phyloP scores from a whole-genome alignment of 768 basidiomycete species.

The Guyanaporus albipodus region DNA sequence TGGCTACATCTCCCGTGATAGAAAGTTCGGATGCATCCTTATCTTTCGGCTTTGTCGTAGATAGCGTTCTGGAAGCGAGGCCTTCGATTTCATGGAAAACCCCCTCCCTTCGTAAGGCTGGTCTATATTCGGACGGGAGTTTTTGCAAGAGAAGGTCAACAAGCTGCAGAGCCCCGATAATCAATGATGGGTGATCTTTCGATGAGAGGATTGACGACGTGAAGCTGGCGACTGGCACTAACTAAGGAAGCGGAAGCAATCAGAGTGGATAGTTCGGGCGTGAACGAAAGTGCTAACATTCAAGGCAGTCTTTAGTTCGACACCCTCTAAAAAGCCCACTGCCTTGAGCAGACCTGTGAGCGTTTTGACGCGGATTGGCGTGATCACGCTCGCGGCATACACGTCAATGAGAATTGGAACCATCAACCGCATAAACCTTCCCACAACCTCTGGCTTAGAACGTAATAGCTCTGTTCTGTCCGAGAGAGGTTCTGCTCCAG shows the following conservation, averaged over 20 bases:
- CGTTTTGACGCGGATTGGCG: conserved; percentile 84
- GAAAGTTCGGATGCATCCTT: conserved; percentile 34
- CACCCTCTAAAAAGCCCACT: conserved; percentile 79
- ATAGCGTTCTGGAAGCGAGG: conserved; percentile 61
- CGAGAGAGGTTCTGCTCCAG: conserved; percentile 31
- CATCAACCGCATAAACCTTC: conserved; percentile 80
- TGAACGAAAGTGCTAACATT: conserved; percentile 49
- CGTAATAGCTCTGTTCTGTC: conserved; percentile 76
- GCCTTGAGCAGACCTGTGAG: conserved; percentile 87
- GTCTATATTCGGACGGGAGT: conserved; percentile 78
- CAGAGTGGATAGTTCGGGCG: not conserved
- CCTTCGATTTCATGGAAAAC: conserved; percentile 92
- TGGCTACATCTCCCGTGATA: conserved; percentile 34
- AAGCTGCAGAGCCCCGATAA: conserved; percentile 87
- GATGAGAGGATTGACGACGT: conserved; percentile 91
- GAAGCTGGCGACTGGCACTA: conserved; percentile 93
- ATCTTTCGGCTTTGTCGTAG: conserved; percentile 50
- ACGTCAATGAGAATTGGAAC: conserved; percentile 96
- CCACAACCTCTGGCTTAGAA: conserved; percentile 70
- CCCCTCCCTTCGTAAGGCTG: conserved; percentile 90
- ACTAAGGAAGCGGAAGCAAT: conserved; percentile 42
- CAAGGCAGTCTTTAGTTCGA: conserved; percentile 71
- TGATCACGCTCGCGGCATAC: conserved; percentile 96
- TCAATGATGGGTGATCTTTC: conserved; percentile 82
- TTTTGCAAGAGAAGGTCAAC: conserved; percentile 88